These are phyloP conservation scores for Xylariaceae sp. DNA, from an alignment of 2,329 filamentous ascomycete genomes.

Conservation along the genomic window DNA sequence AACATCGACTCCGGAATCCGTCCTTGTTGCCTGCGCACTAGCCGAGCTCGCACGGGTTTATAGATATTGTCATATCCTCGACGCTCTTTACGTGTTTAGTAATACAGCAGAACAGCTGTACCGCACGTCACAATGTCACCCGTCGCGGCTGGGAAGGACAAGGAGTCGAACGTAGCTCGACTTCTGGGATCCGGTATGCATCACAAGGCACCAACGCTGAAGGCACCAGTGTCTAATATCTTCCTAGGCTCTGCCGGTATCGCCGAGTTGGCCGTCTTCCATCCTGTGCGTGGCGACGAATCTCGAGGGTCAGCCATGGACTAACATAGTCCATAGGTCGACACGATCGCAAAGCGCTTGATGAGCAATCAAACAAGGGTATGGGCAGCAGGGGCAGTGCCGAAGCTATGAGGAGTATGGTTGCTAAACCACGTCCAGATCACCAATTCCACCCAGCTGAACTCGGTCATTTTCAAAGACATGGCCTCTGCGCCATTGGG, in stretches of 20 bases:
- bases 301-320: constrained; percentile 16
- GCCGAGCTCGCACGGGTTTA: constrained; percentile 1
- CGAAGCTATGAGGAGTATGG: background rate
- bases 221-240: constrained; percentile 11
- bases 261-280: constrained; percentile 68
- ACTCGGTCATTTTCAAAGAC: constrained; percentile 90
- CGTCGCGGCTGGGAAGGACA: constrained; percentile 51
- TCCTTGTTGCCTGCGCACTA: constrained; percentile 2
- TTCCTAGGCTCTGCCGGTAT: constrained; percentile 53
- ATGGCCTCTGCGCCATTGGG: constrained; percentile 66
- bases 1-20: constrained; percentile 7
- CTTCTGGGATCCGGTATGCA: constrained; percentile 80
- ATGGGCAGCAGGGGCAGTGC: constrained; percentile 23
- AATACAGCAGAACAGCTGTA: constrained; percentile 2
- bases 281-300: constrained; percentile 48
- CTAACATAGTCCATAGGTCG: constrained; percentile 58
- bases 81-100: constrained; percentile 2
- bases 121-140: constrained; percentile 54
- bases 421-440: constrained; percentile 23
- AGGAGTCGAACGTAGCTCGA: constrained; percentile 84
- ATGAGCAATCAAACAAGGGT: constrained; percentile 94
- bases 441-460: constrained; percentile 56
- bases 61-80: background rate
- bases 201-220: background rate
- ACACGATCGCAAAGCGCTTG: constrained; percentile 96